A percentile compares a stretch with the other conserved stretches of the same genome.
These are phyloP conservation scores for Hyaloscypha variabilis DNA, from an alignment of 495 filamentous ascomycete species.

Conservation along the genomic window DNA sequence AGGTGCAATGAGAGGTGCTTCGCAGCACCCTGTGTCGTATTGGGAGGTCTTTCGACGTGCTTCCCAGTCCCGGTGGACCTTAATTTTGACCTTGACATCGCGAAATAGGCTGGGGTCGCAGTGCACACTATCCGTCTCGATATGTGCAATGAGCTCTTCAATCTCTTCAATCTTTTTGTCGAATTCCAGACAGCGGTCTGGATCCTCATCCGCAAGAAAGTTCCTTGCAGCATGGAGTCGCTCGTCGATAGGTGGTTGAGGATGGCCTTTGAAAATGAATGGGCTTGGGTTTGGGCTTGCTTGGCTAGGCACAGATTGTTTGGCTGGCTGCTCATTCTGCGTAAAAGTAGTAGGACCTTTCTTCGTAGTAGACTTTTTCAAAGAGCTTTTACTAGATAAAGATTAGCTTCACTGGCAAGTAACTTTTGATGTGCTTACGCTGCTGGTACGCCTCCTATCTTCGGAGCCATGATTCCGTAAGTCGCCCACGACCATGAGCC, in stretches of 20 bases:
- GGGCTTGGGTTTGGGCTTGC: background rate
- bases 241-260: constrained; percentile 25
- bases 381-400: background rate
- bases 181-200: constrained; percentile 19
- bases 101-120: constrained; percentile 20
- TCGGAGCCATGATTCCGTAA: background rate
- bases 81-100: constrained; percentile 28
- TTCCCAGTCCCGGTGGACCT: constrained; percentile 27
- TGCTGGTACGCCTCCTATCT: background rate
- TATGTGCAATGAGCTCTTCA: constrained; percentile 20
- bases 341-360: background rate
- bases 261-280: constrained; percentile 18
- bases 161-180: constrained; percentile 16
- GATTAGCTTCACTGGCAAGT: background rate
- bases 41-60: constrained; percentile 1
- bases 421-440: background rate
- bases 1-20: constrained; percentile 6
- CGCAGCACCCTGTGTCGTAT: background rate
- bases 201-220: constrained; percentile 33
- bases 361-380: background rate
- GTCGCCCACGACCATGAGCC: background rate
- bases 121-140: constrained; percentile 9
- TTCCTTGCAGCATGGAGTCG: constrained; percentile 22
- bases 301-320: background rate
- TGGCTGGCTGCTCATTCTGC: background rate